Conservation (phyloP, 1,284 basidiomycete species). For the Boletus smithii region DNA sequence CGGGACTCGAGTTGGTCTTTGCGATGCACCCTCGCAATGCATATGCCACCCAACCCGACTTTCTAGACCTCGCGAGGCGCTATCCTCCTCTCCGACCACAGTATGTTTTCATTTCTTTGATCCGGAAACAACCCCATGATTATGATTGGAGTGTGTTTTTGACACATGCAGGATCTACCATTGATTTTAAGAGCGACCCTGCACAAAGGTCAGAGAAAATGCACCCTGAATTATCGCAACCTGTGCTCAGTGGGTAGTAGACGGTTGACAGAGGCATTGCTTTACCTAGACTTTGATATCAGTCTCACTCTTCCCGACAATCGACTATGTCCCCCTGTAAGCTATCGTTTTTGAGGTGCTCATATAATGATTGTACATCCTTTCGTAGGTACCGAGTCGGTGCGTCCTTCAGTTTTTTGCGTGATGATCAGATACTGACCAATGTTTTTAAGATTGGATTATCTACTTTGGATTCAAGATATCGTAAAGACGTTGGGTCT, state of each 20-base stretch:
- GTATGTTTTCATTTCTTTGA: slow-evolving; percentile 42
- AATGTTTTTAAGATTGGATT: slow-evolving; percentile 61
- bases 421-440: not conserved
- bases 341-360: slow-evolving; percentile 17
- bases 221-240: not conserved
- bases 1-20: no score
- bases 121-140: not conserved
- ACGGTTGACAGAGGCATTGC: slow-evolving; percentile 71
- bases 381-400: slow-evolving; percentile 66
- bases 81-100: slow-evolving; percentile 59
- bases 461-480: slow-evolving; percentile 73
- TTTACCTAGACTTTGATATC: slow-evolving; percentile 72
- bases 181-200: slow-evolving; percentile 70
- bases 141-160: slow-evolving; percentile 31
- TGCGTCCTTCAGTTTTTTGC: slow-evolving; percentile 20
- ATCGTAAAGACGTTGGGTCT: slow-evolving; percentile 33
- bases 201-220: slow-evolving; percentile 58
- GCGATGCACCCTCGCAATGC: slow-evolving; percentile 66
- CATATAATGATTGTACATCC: not conserved
- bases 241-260: slow-evolving; percentile 38
- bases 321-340: slow-evolving; percentile 83
- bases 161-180: slow-evolving; percentile 40
- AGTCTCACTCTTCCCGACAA: slow-evolving; percentile 60
- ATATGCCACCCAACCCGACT: slow-evolving; percentile 61
- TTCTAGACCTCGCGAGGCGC: slow-evolving; percentile 52